Evolutionary conservation across 805 yeast genomes (phyloP).

Genomic region (Ogataea paradorogensis): DNA sequence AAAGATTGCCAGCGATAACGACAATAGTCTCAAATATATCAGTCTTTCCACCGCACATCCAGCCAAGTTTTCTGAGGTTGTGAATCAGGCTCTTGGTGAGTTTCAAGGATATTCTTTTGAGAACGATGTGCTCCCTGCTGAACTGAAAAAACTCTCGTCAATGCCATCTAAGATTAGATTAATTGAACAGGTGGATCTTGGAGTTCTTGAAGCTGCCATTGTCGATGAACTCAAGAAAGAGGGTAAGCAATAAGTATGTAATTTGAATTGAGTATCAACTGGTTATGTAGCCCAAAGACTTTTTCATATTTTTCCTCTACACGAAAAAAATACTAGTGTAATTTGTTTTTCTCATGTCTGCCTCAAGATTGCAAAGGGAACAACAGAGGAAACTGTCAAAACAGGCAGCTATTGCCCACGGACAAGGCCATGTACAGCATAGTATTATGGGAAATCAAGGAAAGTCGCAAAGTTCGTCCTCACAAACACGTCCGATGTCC

Average conservation of each 20-base stretch:
- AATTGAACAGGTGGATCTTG: constrained; percentile 69
- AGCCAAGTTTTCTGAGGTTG: constrained; percentile 97
- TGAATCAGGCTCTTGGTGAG: constrained; percentile 67
- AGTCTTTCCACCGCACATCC: constrained; percentile 98
- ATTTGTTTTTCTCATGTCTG: constrained; percentile 12
- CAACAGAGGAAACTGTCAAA: constrained; percentile 19
- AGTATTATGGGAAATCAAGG: constrained; percentile 14
- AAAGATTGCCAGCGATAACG: constrained; percentile 45
- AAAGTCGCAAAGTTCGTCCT: constrained; percentile 14
- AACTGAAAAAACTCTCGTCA: constrained; percentile 66
- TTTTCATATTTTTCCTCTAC: not conserved
- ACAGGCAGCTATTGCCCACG: constrained; percentile 15
- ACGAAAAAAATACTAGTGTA: constrained; percentile 5
- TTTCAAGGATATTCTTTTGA: constrained; percentile 81
- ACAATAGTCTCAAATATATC: constrained; percentile 46
- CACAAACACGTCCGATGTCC: constrained; percentile 22
- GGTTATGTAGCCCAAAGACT: constrained; percentile 20
- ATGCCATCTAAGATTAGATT: constrained; percentile 73
- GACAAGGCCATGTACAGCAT: constrained; percentile 15
- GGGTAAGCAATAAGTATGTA: constrained; percentile 2
- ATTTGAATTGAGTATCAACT: not conserved
- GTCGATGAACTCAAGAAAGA: constrained; percentile 55
- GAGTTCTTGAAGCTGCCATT: constrained; percentile 71
- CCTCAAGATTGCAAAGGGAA: constrained; percentile 20
- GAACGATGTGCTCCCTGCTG: constrained; percentile 83